phyloP scores from a whole-genome alignment of 164 flowering plant genomes.

The Stephania yunnanensis region DNA sequence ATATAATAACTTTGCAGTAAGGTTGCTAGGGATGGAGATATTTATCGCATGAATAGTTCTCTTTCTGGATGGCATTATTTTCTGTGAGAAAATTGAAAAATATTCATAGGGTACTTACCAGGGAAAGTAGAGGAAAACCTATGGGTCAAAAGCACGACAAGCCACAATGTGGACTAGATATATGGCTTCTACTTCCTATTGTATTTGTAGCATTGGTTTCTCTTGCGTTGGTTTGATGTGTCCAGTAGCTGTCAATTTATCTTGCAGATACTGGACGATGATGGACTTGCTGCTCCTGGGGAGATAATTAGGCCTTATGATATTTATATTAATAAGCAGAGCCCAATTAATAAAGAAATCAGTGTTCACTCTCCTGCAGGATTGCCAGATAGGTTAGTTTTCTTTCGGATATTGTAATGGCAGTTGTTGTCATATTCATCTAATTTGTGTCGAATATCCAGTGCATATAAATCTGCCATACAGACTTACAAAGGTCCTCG shows the following conservation, averaged over 20 bases:
- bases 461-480: conserved; percentile 39
- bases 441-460: conserved; percentile 19
- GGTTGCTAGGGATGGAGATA: too few species aligned
- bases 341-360: conserved; percentile 37
- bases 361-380: conserved; percentile 17
- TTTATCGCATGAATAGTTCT: too few species aligned
- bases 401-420: background rate
- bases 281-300: conserved; percentile 94
- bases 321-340: conserved; percentile 57
- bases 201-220: background rate
- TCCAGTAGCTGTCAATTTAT: background rate
- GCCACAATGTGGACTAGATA: background rate
- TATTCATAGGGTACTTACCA: background rate
- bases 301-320: conserved; percentile 63
- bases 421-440: background rate
- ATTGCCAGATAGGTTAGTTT: conserved; percentile 44
- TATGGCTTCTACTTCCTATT: background rate
- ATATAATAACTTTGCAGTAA: conserved; percentile 1
- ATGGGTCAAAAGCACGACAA: background rate
- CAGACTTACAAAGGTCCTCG: conserved; percentile 53
- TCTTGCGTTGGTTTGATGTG: background rate
- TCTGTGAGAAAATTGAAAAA: background rate
- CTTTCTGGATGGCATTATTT: background rate
- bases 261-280: conserved; percentile 74
- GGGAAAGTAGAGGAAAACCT: background rate